Evolutionary conservation across 495 filamentous ascomycete species (phyloP), one percentile per base, ranked within the genome.

Genomic region (Aspergillus haitiensis): DNA sequence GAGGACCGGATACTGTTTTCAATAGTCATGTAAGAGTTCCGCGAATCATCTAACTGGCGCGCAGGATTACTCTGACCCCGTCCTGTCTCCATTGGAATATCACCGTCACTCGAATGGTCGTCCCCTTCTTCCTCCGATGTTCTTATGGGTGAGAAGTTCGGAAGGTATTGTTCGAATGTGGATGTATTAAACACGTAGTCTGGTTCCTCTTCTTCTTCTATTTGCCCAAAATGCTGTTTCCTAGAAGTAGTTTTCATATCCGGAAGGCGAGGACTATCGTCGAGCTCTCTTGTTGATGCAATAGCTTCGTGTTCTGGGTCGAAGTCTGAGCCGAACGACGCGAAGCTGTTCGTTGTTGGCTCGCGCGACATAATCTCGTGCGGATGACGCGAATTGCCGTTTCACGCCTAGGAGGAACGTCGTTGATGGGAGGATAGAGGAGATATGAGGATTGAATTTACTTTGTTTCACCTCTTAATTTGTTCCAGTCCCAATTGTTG

Each of bases 111-210:
- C 8, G 32, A 36, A n/a, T 74, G 66, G 40, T 64, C 56, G 27
- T 69, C 64, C 33, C 72, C 69, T 37, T 75, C 75, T 42, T 76
- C 76, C 48, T 76, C 73, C 2, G 77, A 78, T 3, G 74, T 71
- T 34, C 71, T 69, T 7, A 76, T 63, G 57, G 77, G 72, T 7
- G 79, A 79, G 56, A 82, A 88, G 62, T 88, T 80, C 21, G 86
- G 86, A 70, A 88, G 88, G 52, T 81, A 77, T 63, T 79, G 81
- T 21, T 81, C 82, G 46, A 88, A 74, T 37, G 79, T 84, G 8
- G 85, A 88, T 7, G 84, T 88, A 72, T 88, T 84, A 64, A 88
- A 78, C 35, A 70, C 72, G 55, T 74, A 81, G 47, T 81, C 76
- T 9, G 76, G 76, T 49, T 81, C 76, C 27, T 72, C 64, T 18